phyloP scores from a whole-genome alignment of 371 early-diverging fungal species.

The Mucor irregularis region DNA sequence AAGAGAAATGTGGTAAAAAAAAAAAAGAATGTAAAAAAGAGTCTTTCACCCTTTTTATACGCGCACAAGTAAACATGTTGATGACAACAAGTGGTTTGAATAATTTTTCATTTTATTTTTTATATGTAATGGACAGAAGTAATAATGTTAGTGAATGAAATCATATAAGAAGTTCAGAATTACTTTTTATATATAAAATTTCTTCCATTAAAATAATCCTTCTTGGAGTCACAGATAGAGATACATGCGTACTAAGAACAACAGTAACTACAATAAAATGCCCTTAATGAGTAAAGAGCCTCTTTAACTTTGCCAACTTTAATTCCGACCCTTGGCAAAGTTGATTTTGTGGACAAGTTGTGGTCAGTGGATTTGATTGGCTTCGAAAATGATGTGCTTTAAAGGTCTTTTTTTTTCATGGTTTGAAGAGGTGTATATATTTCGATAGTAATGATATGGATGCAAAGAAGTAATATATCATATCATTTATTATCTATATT shows the following conservation, averaged over 20 bases:
- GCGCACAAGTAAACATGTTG: too few species aligned
- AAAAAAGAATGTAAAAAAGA: too few species aligned
- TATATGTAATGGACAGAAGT: background rate
- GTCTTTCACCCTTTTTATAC: background rate
- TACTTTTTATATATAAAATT: background rate
- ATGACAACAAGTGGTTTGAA: background rate
- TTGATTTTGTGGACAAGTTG: background rate
- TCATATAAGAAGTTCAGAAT: background rate
- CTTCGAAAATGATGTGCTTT: too few species aligned
- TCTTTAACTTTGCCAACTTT: too few species aligned
- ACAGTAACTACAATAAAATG: conserved; percentile 22
- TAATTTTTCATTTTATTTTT: background rate
- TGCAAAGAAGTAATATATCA: too few species aligned
- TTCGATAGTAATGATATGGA: too few species aligned
- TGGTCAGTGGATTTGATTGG: too few species aligned
- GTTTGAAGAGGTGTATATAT: too few species aligned
- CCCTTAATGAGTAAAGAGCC: conserved; percentile 10
- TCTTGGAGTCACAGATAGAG: conserved; percentile 20
- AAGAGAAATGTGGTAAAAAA: too few species aligned
- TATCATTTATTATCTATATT: too few species aligned
- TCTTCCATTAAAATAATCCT: too few species aligned
- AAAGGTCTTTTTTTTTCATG: too few species aligned
- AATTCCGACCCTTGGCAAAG: background rate
- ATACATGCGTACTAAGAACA: conserved; percentile 1
- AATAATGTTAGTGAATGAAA: background rate